Base-by-base conservation (phyloP, 176 grass and related monocot species). In the Echinochloa phyllopogon region DNA sequence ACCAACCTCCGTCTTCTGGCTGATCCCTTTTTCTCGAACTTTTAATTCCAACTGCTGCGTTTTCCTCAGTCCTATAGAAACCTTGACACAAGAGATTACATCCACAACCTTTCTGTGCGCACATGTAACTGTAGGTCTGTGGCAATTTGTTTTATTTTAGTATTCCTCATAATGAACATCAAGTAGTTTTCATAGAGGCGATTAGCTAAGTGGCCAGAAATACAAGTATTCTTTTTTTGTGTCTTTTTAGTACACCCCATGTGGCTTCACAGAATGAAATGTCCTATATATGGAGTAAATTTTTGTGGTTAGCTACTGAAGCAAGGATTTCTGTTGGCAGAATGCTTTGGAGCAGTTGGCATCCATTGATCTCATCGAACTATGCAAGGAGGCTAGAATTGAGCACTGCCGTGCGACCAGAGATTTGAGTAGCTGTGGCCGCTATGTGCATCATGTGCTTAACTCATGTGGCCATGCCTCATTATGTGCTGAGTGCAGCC, bases 261-360 rank as follows among this genome's bases (percentile, higher is more conserved):
- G 21, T 39, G 9, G 15, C 10, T 79, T 89, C 24, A 79, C 6
- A 23, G 66, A 65, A 66, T 27, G 1, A 67, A 59, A 59, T 65
- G 58, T 18, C 1, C 49, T 61, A 51, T 73, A 1, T 65, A 47
- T 48, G 23, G 16, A 16, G 37, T 72, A 74, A 79, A 82, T 38
- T 66, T 18, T 9, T 36, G 65, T 42, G 57, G 6, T 1, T 80
- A n/a, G 25, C 60, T 83, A 29, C 69, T 90, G 79, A 74, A 59
- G 76, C 65, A 51, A 11, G 66, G n/a, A 4, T 59, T 85, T 84
- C 23, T 76, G 66, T 84, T 90, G 72, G 69, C 77, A 98, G 96
- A 92, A 95, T 85, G 93, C 93, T 38, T 78, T 98, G 93, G 94
- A 93, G 86, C 93, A 98, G 67, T 53, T 98, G 82, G 93, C 96